Base-by-base conservation (phyloP, 225 moss, liverwort and hornwort species). In the Polytrichum commune region DNA sequence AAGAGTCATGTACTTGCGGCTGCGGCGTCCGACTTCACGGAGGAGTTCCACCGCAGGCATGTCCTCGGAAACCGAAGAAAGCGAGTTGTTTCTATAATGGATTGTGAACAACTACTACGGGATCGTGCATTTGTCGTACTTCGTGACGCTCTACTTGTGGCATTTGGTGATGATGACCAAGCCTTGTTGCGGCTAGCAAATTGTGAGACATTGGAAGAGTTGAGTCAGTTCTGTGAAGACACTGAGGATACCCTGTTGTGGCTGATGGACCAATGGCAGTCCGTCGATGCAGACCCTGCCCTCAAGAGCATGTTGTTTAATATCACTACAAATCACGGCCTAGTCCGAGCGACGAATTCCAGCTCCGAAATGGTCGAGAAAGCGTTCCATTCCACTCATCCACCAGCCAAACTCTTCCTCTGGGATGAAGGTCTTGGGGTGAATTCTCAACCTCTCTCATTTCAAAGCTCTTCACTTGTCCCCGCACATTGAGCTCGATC, bases 191-290 rank as follows among this genome's bases (percentile, higher is more conserved):
- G 10, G 23, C 30, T 81, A 22, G 54, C 66, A 27, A 73, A 64
- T 33, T 76, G 73, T 30, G 55, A 60, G 18, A 81, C 66, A 7
- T 56, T 54, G 18, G 62, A 81, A 54, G 69, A 81, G n/a, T 66
- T 81, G 28, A 27, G 73, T 10, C 38, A 69, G 26, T 69, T 73
- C 72, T 76, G 77, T 71, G 74, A 77, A 55, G 62, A 66, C 27
- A 71, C 64, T 2, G 62, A 71, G 24, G 77, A 74, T 55, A 33
- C 54, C 4, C 56, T 77, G 28, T 53, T 81, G 5, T 81, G 71
- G 81, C 71, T 77, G 55, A 35, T 81, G 67, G 71, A 81, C 32
- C 77, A 77, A 55, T 81, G 74, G 77, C 55, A 77, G 62, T 70
- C 19, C 32, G 13, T 81, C 58, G 69, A 77, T 19, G 62, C 60